Base-by-base conservation (phyloP, 305 asterid genomes). In the Rubia peregrina region DNA sequence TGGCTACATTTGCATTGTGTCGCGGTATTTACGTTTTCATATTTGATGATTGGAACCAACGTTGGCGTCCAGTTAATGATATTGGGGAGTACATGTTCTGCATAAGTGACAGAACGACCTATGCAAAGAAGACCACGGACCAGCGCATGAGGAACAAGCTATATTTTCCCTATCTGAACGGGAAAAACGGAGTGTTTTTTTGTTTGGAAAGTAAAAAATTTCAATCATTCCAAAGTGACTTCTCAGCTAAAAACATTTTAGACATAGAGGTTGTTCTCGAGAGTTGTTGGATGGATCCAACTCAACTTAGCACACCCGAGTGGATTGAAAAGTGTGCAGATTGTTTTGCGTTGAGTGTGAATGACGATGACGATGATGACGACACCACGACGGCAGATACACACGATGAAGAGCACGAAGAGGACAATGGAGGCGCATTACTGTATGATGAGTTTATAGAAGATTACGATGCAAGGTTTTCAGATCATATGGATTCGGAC, bases 281-380 rank as follows among this genome's bases (percentile, higher is more conserved):
- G 24, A 16, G 68, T 7, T 40, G 49, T 64, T 64, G 51, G 68
- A 64, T 64, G 42, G 68, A 64, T 21, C 68, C 51, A 64, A 40
- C 36, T n/a, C 7, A 2, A 41, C 53, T 6, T 0, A 16, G 48
- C 48, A 43, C 48, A 43, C 9, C 9, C 9, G 11, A 44, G 11
- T 44, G 49, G 49, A 1, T 0, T 9, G 16, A 48, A 12, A 48
- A 48, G 19, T 12, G n/a, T 6, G 0, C 7, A 13, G 14, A 48
- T 48, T 13, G 4, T 48, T 13, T 3, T 11, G 26, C 3, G 6
- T 2, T 48, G 6, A 48, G 7, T 48, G 13, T 48, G 19, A 3
- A 1, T 48, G 17, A 48, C 4, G n/a, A 48, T 48, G 55, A 48
- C n/a, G 7, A 13, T 4, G 48, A 63, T 3, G 55, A 48, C 3